Conservation (phyloP, 1,139 yeast species). For the Yamadazyma triangularis region DNA sequence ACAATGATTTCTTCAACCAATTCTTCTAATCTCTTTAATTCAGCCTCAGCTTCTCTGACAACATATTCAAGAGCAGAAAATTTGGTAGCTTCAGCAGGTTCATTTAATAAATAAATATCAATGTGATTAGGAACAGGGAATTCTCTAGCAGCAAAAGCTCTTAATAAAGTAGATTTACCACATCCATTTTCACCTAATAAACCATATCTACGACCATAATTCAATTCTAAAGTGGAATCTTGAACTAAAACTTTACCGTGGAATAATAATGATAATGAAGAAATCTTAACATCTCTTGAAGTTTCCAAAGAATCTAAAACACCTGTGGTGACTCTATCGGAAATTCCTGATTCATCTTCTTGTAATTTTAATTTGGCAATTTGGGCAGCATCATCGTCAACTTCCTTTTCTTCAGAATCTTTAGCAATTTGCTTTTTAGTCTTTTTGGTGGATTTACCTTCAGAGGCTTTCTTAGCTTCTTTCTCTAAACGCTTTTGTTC, state of each 20-base stretch:
- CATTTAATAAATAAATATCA: conserved; percentile 89
- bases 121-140: conserved; percentile 90
- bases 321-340: conserved; percentile 98
- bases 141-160: conserved; percentile 93
- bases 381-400: conserved; percentile 66
- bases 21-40: conserved; percentile 86
- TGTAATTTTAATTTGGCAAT: conserved; percentile 86
- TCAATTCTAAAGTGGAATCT: conserved; percentile 87
- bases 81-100: conserved; percentile 95
- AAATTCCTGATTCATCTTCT: conserved; percentile 87
- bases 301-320: conserved; percentile 85
- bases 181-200: conserved; percentile 98
- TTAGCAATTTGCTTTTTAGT: conserved; percentile 53
- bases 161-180: conserved; percentile 94
- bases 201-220: conserved; percentile 96
- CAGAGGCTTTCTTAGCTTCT: conserved; percentile 64
- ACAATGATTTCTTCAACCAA: conserved; percentile 86
- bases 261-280: conserved; percentile 86
- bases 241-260: conserved; percentile 96
- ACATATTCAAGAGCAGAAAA: conserved; percentile 93
- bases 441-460: conserved; percentile 67
- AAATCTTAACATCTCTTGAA: conserved; percentile 89
- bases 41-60: conserved; percentile 92
- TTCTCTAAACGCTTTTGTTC: conserved; percentile 71
- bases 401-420: conserved; percentile 56